Evolutionary conservation across 164 flowering plant genomes (phyloP).

Genomic region (Platanus orientalis): DNA sequence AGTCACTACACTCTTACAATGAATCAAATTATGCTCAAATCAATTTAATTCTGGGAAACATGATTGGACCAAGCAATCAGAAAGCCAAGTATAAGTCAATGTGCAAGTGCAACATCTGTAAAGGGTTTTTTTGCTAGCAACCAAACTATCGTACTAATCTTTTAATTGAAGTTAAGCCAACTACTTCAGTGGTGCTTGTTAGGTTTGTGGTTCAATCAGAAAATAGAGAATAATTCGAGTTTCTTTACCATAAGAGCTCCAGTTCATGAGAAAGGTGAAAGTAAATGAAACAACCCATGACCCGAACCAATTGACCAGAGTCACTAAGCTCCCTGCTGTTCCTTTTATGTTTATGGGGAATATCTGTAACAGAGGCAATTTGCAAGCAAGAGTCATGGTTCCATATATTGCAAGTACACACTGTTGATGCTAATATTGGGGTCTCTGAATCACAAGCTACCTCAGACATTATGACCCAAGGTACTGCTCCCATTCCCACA

Average conservation of each 20-base stretch:
- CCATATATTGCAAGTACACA: not conserved
- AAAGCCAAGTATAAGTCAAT: too few relatives aligned
- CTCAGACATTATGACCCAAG: slow-evolving; percentile 98
- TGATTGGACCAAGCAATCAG: too few relatives aligned
- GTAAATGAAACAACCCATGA: slow-evolving; percentile 87
- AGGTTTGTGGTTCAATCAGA: too few relatives aligned
- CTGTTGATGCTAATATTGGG: not conserved
- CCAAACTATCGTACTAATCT: too few relatives aligned
- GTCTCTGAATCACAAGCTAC: slow-evolving; percentile 26
- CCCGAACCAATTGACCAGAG: slow-evolving; percentile 80
- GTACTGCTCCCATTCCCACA: slow-evolving; percentile 86
- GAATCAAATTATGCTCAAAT: too few relatives aligned
- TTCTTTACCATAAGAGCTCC: slow-evolving; percentile 84
- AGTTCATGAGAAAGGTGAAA: slow-evolving; percentile 71
- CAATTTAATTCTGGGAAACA: too few relatives aligned
- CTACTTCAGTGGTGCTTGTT: too few relatives aligned
- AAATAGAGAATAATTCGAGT: too few relatives aligned
- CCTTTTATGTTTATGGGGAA: slow-evolving; percentile 89
- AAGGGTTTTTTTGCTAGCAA: too few relatives aligned
- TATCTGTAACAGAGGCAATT: slow-evolving; percentile 40
- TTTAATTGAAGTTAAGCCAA: too few relatives aligned
- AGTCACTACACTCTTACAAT: too few relatives aligned
- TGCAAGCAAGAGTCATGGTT: not conserved
- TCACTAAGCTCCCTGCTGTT: slow-evolving; percentile 84
- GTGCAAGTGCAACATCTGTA: too few relatives aligned